Evolutionary conservation across 768 basidiomycete genomes (phyloP).

Genomic region (Leccinum longicurvipes): DNA sequence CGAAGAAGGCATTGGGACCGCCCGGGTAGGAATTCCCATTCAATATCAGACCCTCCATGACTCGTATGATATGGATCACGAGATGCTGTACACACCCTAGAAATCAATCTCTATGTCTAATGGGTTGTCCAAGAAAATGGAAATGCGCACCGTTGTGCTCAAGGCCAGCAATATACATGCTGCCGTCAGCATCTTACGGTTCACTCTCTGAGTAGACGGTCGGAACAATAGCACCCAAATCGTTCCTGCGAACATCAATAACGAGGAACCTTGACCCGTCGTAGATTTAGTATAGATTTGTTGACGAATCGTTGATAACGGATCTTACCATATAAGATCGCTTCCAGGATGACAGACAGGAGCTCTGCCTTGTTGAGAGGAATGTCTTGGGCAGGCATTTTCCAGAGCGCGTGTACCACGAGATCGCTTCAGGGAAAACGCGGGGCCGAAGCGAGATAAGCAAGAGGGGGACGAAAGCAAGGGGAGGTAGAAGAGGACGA

Average conservation of each 20-base stretch:
- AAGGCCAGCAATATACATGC: constrained; percentile 27
- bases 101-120: not conserved
- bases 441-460: not conserved
- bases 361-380: not conserved
- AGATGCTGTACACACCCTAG: constrained; percentile 20
- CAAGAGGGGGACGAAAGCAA: not conserved
- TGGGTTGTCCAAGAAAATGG: not conserved
- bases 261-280: constrained; percentile 29
- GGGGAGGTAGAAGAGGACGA: not conserved
- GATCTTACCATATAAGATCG: constrained; percentile 17
- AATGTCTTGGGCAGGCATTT: not conserved
- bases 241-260: constrained; percentile 34
- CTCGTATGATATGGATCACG: constrained; percentile 22
- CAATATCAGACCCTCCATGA: constrained; percentile 26
- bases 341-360: constrained; percentile 12
- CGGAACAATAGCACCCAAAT: constrained; percentile 21
- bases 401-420: not conserved
- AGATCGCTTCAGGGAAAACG: not conserved
- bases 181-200: constrained; percentile 21
- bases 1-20: constrained; percentile 25
- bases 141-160: constrained; percentile 27
- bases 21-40: constrained; percentile 16
- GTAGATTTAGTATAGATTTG: not conserved
- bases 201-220: constrained; percentile 6
- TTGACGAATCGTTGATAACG: not conserved